Evolutionary conservation across 2,329 filamentous ascomycete species (phyloP).

Genomic region (Stylonectria norvegica): DNA sequence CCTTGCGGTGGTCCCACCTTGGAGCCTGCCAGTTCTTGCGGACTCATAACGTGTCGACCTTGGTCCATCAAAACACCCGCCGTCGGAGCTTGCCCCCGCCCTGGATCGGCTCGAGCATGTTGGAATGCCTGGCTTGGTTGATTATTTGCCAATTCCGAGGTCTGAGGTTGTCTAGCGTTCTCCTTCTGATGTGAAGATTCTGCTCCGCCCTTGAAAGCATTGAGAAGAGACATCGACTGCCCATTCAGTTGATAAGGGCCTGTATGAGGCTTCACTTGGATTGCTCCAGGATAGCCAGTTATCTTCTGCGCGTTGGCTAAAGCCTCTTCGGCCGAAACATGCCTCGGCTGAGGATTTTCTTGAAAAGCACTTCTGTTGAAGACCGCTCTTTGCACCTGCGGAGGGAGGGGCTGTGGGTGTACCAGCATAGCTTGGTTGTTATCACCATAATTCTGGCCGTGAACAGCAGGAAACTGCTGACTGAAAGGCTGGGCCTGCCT

Average conservation of each 20-base stretch:
- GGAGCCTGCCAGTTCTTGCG: conserved; percentile 28
- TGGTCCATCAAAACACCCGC: conserved; percentile 3
- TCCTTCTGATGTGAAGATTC: conserved; percentile 18
- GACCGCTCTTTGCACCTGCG: conserved; percentile 52
- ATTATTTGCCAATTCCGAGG: conserved; percentile 6
- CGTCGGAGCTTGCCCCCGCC: conserved; percentile 5
- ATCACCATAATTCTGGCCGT: conserved; percentile 22
- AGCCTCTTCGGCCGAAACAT: conserved; percentile 7
- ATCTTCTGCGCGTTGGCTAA: conserved; percentile 17
- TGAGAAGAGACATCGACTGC: conserved; percentile 43
- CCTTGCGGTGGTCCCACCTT: conserved; percentile 21
- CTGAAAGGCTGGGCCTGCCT: conserved; percentile 14
- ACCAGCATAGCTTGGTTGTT: conserved; percentile 25
- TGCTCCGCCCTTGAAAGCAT: conserved; percentile 40
- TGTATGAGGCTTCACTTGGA: conserved; percentile 25
- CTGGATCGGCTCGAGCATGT: conserved; percentile 8
- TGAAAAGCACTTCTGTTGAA: conserved; percentile 39
- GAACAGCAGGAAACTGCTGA: conserved; percentile 14
- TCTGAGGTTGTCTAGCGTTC: conserved; percentile 13
- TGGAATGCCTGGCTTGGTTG: conserved; percentile 12
- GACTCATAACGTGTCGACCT: conserved; percentile 20
- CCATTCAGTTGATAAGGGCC: too few species aligned
- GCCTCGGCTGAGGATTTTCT: conserved; percentile 19
- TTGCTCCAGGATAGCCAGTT: conserved; percentile 18
- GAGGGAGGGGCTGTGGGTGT: conserved; percentile 51